phyloP scores from a whole-genome alignment of 257 asterid species.

The Nicotiana knightiana region DNA sequence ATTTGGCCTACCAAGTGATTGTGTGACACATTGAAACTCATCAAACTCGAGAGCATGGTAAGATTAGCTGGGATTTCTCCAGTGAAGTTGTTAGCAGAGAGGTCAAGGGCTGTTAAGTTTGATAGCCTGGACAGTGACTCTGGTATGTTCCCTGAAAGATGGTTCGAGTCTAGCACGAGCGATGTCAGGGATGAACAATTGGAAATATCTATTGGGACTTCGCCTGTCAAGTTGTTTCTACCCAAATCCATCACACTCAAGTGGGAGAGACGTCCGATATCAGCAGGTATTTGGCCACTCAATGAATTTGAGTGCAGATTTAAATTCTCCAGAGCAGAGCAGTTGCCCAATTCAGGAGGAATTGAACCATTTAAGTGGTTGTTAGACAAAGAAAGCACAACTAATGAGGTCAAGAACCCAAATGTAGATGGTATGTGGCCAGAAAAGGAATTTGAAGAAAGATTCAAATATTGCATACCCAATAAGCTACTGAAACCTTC shows the following conservation, averaged over 20 bases:
- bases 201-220: constrained; percentile 45
- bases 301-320: constrained; percentile 49
- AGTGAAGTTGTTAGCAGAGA: constrained; percentile 34
- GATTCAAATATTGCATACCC: constrained; percentile 51
- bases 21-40: constrained; percentile 44
- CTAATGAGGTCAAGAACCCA: constrained; percentile 57
- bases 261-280: constrained; percentile 36
- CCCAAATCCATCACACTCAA: constrained; percentile 55
- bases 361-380: constrained; percentile 48
- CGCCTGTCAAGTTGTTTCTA: constrained; percentile 50
- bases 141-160: constrained; percentile 38
- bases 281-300: constrained; percentile 43
- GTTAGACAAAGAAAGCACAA: constrained; percentile 48
- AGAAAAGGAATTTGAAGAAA: constrained; percentile 54
- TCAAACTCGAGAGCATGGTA: constrained; percentile 37
- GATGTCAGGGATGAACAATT: constrained; percentile 46
- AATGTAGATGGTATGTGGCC: constrained; percentile 57
- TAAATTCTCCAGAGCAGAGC: constrained; percentile 46
- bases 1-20: constrained; percentile 54
- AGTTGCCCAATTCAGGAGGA: constrained; percentile 57
- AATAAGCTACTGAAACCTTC: constrained; percentile 67
- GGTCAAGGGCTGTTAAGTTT: constrained; percentile 28
- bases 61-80: constrained; percentile 56
- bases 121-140: constrained; percentile 23
- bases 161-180: constrained; percentile 37